A percentile compares a stretch with the other conserved stretches of the same genome.
phyloP scores from a whole-genome alignment of 768 basidiomycete genomes.

The Agaricus subrufescens region DNA sequence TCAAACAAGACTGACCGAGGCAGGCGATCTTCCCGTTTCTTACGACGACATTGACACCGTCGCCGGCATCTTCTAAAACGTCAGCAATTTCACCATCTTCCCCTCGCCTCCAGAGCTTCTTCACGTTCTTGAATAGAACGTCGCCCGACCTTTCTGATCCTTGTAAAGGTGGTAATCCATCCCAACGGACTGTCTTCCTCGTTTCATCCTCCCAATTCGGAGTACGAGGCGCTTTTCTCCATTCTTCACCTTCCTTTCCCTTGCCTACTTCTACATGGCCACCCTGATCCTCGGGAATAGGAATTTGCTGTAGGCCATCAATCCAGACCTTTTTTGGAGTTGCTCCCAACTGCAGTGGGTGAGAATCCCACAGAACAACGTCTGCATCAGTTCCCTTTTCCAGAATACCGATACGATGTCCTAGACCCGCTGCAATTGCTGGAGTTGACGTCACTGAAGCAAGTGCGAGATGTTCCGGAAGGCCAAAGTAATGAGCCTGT shows the following conservation, averaged over 20 bases:
- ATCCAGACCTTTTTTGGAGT: constrained; percentile 78
- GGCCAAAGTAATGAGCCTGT: constrained; percentile 64
- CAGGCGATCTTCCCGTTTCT: constrained; percentile 52
- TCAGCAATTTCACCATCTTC: constrained; percentile 26
- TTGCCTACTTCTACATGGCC: constrained; percentile 38
- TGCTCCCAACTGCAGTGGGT: constrained; percentile 71
- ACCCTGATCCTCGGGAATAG: constrained; percentile 36
- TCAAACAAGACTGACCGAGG: constrained; percentile 31
- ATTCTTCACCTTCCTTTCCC: constrained; percentile 38
- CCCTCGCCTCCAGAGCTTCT: constrained; percentile 36
- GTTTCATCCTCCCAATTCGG: constrained; percentile 67
- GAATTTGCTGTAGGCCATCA: constrained; percentile 77
- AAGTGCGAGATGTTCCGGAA: constrained; percentile 53
- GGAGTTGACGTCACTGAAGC: constrained; percentile 64
- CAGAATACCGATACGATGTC: constrained; percentile 69
- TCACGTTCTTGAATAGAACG: constrained; percentile 66
- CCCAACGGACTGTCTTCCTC: constrained; percentile 51
- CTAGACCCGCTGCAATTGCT: constrained; percentile 62
- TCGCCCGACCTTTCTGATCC: constrained; percentile 27
- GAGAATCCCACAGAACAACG: constrained; percentile 72
- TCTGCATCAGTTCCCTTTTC: constrained; percentile 58
- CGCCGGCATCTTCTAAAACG: constrained; percentile 16
- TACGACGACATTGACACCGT: constrained; percentile 33
- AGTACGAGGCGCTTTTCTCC: constrained; percentile 43
- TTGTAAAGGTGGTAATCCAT: constrained; percentile 65